Evolutionary conservation across 2,329 filamentous ascomycete genomes (phyloP), one percentile per base, ranked within the genome.

Genomic region (Rhexocercosporidium sp.): DNA sequence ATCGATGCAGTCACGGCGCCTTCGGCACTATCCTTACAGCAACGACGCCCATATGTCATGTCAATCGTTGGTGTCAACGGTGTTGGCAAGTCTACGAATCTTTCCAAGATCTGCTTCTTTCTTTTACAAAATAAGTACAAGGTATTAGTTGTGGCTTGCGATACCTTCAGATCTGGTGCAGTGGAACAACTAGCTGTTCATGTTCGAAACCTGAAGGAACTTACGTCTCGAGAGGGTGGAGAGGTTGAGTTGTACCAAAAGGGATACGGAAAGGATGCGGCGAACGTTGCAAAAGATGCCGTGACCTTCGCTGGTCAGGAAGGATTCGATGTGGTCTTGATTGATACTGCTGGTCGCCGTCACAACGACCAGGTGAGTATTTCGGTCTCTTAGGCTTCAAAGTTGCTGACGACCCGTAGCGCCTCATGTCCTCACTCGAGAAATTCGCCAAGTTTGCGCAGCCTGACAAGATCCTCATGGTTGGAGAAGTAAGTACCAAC

Each of bases 391-490:
- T 63, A 9, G n/a, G 16, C 18, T 3, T 62, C 14, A 41, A 59
- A 16, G 2, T 18, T 44, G 39, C 71, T 74, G 62, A 74, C 67
- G 49, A 22, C 25, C 20, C 27, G 6, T 63, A 75, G 78, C 89
- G 96, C 8, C 88, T 99, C 69, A 99, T 99, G 96, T 96, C 92
- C 14, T 95, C 92, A 3, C 85, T 99, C 41, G 96, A 98, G 80
- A 99, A 98, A 77, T 99, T 99, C 78, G 95, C 93, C 70, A 97
- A 97, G 78, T 92, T 98, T 74, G 96, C 96, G 0, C 89, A 95
- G 71, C 96, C 96, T 0, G 95, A 99, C 81, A 98, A 99, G 85
- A 97, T 99, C 71, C 88, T 99, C 78, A 98, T 99, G 94, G 96
- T 99, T 88, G 70, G 91, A 92, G 79, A 76, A 63, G 73, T 75